Evolutionary conservation across 129 eudicot species (phyloP), one percentile per base, ranked within the genome.

Genomic region (Oenanthe sinensis): DNA sequence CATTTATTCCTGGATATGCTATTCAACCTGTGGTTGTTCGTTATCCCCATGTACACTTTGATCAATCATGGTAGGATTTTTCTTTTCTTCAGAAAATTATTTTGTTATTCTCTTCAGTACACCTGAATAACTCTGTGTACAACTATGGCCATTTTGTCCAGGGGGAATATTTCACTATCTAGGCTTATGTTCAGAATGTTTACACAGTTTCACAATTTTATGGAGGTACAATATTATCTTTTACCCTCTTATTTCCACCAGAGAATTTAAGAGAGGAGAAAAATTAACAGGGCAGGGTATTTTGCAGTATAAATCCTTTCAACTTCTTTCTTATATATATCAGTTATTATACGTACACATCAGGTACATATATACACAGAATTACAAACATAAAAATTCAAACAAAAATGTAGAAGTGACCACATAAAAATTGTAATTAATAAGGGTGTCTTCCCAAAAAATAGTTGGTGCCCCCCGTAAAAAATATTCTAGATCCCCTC

Each of bases 151-250:
- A 79, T 62, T 73, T 68, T 84, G 24, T 80, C 20, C 83, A 95
- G 99, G 99, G 99, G 99, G 68, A 86, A 90, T 71, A 87, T 95
- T 82, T 30, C 91, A 48, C 45, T 95, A 79, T 86, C 82, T 36
- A 89, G 68, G 77, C 95, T 95, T 70, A 95, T 95, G 99, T 88
- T 95, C 79, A 91, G 97, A 87, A 95, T 95, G 99, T 90, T 95
- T 82, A 90, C 90, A 30, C 99, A 95, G 84, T 90, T 95, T 74
- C 99, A 95, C 88, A 95, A 95, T 84, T 95, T 90, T 80, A 87
- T 95, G 92, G 99, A 95, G 99, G 99, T 95, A 88, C 54, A 74
- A 30, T 47, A 24, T 58, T 22, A 46, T 48, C n/a, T 24, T 30
- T 2, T 69, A 16, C 39, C 76, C 69, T 47, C 75, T 69, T 28